Conservation (phyloP, 345 rosid genomes). For the Salix exigua region DNA sequence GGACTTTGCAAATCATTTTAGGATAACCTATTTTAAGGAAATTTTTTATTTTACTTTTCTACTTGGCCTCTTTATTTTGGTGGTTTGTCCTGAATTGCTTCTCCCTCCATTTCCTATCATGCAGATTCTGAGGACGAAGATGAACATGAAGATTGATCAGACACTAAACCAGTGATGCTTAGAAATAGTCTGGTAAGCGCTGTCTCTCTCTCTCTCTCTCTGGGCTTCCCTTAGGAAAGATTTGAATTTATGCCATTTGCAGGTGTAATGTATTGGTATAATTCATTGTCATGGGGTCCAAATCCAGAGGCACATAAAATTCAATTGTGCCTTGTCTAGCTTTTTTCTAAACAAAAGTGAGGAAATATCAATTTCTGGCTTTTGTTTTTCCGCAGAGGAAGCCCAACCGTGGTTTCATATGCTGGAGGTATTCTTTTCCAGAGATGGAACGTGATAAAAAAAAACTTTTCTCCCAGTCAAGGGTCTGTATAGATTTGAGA, state of each 20-base stretch:
- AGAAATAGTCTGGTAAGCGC: not conserved
- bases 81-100: not conserved
- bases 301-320: not conserved
- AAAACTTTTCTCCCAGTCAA: not conserved
- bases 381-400: not conserved
- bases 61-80: not conserved
- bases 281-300: not conserved
- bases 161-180: not conserved
- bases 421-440: not conserved
- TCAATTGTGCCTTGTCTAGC: not conserved
- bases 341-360: not conserved
- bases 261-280: not conserved
- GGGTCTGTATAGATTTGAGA: conserved; percentile 1
- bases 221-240: not conserved
- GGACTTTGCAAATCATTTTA: not conserved
- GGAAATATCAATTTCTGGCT: not conserved
- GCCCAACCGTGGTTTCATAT: not conserved
- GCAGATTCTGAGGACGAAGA: conserved; percentile 49
- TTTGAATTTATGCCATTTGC: not conserved
- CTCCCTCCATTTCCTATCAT: not conserved
- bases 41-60: not conserved
- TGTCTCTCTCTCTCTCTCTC: not conserved
- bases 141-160: conserved; percentile 46
- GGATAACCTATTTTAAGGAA: not conserved
- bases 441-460: not conserved